Conservation (phyloP, 495 filamentous ascomycete species). For the Geoglossum glabrum region DNA sequence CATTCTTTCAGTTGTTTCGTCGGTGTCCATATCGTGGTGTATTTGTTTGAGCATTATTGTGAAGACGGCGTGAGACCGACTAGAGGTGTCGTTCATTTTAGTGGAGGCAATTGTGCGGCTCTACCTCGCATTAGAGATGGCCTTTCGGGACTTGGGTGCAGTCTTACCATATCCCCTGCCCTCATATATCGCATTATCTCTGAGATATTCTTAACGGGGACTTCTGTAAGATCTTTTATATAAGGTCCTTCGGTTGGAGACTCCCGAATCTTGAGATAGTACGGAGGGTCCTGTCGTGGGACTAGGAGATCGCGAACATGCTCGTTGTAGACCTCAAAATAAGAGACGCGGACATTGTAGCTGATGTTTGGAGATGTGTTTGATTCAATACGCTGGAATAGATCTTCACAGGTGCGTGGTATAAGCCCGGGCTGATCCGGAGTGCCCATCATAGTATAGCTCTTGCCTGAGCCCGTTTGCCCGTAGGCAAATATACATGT, state of each 20-base stretch:
- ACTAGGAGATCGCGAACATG: slow-evolving; percentile 90
- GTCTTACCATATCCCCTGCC: slow-evolving; percentile 41
- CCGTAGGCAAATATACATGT: slow-evolving; percentile 99
- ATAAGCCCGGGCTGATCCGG: slow-evolving; percentile 75
- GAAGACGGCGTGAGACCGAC: slow-evolving; percentile 88
- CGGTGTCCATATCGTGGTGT: slow-evolving; percentile 77
- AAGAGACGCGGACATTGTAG: slow-evolving; percentile 91
- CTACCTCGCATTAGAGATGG: slow-evolving; percentile 6
- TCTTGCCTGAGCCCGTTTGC: slow-evolving; percentile 94
- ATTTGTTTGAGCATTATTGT: slow-evolving; percentile 97
- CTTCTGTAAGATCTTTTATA: slow-evolving; percentile 86
- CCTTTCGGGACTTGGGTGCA: neutral
- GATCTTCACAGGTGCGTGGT: slow-evolving; percentile 86
- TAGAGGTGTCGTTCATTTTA: slow-evolving; percentile 98
- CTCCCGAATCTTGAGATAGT: slow-evolving; percentile 95
- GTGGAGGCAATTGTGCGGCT: slow-evolving; percentile 87
- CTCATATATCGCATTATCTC: slow-evolving; percentile 86
- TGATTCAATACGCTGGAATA: slow-evolving; percentile 83
- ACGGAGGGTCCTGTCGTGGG: slow-evolving; percentile 50
- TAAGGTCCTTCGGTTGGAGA: slow-evolving; percentile 93
- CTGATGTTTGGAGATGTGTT: slow-evolving; percentile 72
- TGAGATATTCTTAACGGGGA: slow-evolving; percentile 58
- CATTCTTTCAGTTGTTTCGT: slow-evolving; percentile 85
- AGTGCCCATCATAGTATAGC: slow-evolving; percentile 99
- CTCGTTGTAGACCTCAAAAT: slow-evolving; percentile 99